Base-by-base conservation (phyloP, 805 yeast genomes). In the Barnettozyma californica region DNA sequence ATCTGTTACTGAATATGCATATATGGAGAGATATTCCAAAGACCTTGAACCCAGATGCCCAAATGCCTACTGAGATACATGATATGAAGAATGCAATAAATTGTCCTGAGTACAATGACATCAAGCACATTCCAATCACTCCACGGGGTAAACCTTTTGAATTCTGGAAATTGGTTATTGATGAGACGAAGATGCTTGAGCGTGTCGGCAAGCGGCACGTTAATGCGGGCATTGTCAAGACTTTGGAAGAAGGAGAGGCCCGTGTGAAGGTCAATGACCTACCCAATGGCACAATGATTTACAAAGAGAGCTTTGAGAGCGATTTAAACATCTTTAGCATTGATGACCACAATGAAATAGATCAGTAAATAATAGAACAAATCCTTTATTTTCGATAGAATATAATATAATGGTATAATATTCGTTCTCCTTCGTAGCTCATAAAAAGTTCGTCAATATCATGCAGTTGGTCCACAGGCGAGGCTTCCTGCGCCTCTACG, bases 191-290 rank as follows among this genome's bases (percentile, higher is more conserved):
- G 8, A 80, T 83, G 11, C 67, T 81, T 34, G 61, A 69, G 6
- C 68, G 96, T 52, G 80, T 88, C 1, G 83, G 87, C 0, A 66
- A 70, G 44, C 68, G 96, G 44, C 97, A 90, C 64, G 54, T 82
- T 14, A 58, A 66, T 5, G 71, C 83, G n/a, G 86, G 86, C 0
- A 65, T 83, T 10, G 80, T 74, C 1, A 42, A 54, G 2, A 62
- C 67, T 6, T 53, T 75, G 10, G 72, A 76, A 46, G 77, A 75
- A 50, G 91, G 90, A 0, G 60, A 65, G 4, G 66, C 63, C 10
- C 68, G 81, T 47, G 81, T 75, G 25, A 73, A 73, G 44, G 61
- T 66, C 3, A 83, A 79, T 57, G 97, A 90, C 62, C 59, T 77
- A 29, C 67, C 75, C 9, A 91, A 91, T 63, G 95, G 91, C 1